Conservation (phyloP, 2,329 filamentous ascomycete species). For the Aspergillus persii region DNA sequence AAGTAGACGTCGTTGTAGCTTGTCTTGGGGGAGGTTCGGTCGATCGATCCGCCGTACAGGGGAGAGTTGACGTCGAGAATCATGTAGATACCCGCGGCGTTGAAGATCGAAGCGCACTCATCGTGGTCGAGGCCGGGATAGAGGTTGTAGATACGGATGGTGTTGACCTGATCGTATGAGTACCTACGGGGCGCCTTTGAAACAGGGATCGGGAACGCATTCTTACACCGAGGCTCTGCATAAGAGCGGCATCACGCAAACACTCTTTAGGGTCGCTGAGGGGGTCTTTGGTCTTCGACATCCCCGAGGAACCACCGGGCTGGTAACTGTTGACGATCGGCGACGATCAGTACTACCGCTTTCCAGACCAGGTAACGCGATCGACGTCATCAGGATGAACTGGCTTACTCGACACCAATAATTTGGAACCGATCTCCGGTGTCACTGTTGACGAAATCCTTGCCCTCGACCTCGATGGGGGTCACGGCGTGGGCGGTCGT, state of each 20-base stretch:
- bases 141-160: constrained; percentile 64
- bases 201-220: not conserved
- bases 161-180: constrained; percentile 50
- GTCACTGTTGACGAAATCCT: constrained; percentile 60
- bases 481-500: constrained; percentile 53
- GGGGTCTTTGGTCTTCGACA: constrained; percentile 55
- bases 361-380: constrained; percentile 14
- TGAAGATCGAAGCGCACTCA: constrained; percentile 63
- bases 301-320: constrained; percentile 60
- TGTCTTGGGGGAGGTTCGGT: constrained; percentile 54
- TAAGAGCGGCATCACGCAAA: constrained; percentile 61
- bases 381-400: constrained; percentile 1
- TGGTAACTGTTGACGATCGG: constrained; percentile 50
- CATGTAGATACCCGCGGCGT: constrained; percentile 65
- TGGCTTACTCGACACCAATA: constrained; percentile 57
- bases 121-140: constrained; percentile 60
- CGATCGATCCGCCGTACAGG: constrained; percentile 54
- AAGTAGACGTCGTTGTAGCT: constrained; percentile 58
- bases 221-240: constrained; percentile 60
- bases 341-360: constrained; percentile 17
- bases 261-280: constrained; percentile 58
- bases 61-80: constrained; percentile 65
- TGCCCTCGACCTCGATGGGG: constrained; percentile 56
- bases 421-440: constrained; percentile 61
- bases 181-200: not conserved